Evolutionary conservation across 106 monocot species (phyloP), one percentile per base, ranked within the genome.

Genomic region (Dendrobium chrysotoxum): DNA sequence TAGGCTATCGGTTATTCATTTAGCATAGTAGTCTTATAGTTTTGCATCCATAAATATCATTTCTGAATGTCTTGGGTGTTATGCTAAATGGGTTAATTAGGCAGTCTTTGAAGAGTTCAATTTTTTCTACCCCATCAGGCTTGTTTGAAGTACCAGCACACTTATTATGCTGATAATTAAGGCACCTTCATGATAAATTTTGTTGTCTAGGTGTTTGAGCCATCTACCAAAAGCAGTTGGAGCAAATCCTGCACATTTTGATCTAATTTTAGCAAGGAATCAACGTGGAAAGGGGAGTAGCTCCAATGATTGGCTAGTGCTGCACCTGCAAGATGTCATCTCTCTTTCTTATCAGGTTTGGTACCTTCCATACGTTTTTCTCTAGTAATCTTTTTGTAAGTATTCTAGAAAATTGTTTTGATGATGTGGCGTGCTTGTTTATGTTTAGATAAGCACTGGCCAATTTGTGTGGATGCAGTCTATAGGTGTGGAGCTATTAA

Each of bases 291-390:
- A 83, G 17, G 88, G 80, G 21, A 67, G 75, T 17, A 40, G 11
- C 66, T 82, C 85, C 38, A 70, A 47, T 88, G 95, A 99, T 88
- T 99, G 88, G 87, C 89, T 99, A 75, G 95, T 99, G 61, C 83
- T 95, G 78, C 89, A 91, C 82, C 84, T 99, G 77, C 93, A 99
- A 78, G 95, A 95, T 73, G 75, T 95, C 46, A 67, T 99, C 25
- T 93, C 95, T 53, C 85, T 99, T 80, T 89, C 95, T 80, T 99
- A 99, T 89, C 98, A 99, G 98, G 98, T 99, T 26, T 20, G 7
- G 4, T 55, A 20, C 25, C 40, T 21, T 28, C 35, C 2, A 28
- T 40, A 21, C 35, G 23, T 40, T 31, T 76, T 75, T 76, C 26
- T 16, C 7, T 25, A 15, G 26, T 46, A 12, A 76, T 21, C 21